Evolutionary conservation across 2,329 filamentous ascomycete genomes (phyloP).

Genomic region (Fusarium devonianum): DNA sequence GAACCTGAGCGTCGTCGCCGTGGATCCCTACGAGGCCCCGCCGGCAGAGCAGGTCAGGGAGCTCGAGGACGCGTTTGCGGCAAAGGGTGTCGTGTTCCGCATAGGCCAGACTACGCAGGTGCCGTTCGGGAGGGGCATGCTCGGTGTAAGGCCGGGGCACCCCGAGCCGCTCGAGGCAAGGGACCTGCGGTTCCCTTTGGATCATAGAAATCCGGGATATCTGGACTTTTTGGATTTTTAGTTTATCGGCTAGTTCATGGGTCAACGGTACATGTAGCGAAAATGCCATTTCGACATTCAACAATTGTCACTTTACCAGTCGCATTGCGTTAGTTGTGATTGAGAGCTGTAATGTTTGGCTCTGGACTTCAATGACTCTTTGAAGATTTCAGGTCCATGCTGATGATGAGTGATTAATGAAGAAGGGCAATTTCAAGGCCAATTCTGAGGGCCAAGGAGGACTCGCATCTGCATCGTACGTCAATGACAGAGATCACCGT

Average conservation of each 20-base stretch:
- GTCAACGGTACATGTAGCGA: conserved; percentile 5
- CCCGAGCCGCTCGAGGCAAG: conserved; percentile 18
- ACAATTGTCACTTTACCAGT: no score
- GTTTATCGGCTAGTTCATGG: neutral
- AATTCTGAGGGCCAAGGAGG: no score
- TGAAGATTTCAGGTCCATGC: no score
- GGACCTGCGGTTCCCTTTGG: conserved; percentile 34
- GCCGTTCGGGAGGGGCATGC: conserved; percentile 39
- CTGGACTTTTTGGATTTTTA: conserved; percentile 24
- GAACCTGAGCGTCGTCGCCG: conserved; percentile 33
- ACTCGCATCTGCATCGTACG: no score
- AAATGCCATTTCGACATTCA: neutral
- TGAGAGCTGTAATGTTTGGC: no score
- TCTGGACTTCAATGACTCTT: no score
- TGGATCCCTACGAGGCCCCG: conserved; percentile 37
- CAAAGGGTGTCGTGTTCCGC: conserved; percentile 29
- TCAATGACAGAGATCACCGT: no score
- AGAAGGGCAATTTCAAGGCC: no score
- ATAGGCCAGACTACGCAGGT: conserved; percentile 37
- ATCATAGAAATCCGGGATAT: conserved; percentile 21
- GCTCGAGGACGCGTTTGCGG: conserved; percentile 25
- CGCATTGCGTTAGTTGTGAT: no score
- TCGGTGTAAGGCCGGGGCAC: conserved; percentile 38
- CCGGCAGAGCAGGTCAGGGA: conserved; percentile 31
- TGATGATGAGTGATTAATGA: no score